Evolutionary conservation across 306 rosid genomes (phyloP).

Genomic region (Lablab purpureus): DNA sequence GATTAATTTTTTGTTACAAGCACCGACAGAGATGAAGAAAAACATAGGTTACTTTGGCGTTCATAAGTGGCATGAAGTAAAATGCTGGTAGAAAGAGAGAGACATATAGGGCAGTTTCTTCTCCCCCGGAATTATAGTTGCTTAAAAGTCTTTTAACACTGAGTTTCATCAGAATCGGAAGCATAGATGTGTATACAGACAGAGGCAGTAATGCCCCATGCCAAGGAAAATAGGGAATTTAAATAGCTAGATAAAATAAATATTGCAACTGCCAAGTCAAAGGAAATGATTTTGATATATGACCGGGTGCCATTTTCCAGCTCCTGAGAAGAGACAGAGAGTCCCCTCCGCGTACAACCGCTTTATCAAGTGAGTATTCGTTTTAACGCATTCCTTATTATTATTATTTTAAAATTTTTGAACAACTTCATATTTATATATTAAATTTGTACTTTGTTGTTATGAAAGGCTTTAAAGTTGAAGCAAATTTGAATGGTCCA

Average conservation of each 20-base stretch:
- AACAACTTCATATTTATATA: not conserved
- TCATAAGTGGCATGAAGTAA: slow-evolving; percentile 25
- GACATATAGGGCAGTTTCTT: slow-evolving; percentile 6
- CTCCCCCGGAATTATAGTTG: slow-evolving; percentile 55
- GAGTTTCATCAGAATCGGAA: slow-evolving; percentile 34
- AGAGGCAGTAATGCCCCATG: slow-evolving; percentile 40
- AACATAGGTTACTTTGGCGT: slow-evolving; percentile 8
- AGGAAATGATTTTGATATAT: slow-evolving; percentile 50
- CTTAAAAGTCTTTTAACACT: slow-evolving; percentile 36
- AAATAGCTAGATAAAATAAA: not conserved
- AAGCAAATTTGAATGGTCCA: slow-evolving; percentile 48
- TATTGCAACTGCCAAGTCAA: slow-evolving; percentile 36
- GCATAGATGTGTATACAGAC: slow-evolving; percentile 32
- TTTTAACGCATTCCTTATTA: not conserved
- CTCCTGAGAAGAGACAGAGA: slow-evolving; percentile 99
- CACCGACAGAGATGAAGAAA: slow-evolving; percentile 23
- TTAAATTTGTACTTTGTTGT: slow-evolving; percentile 12
- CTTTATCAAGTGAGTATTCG: slow-evolving; percentile 85
- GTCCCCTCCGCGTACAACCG: slow-evolving; percentile 99
- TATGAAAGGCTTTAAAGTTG: slow-evolving; percentile 29
- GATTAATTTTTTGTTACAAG: slow-evolving; percentile 4
- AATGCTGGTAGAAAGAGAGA: slow-evolving; percentile 38
- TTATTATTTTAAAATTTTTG: not conserved
- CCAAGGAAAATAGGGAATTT: slow-evolving; percentile 11
- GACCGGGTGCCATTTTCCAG: slow-evolving; percentile 60